These are phyloP conservation scores for Viola odorata DNA, from an alignment of 345 rosid species.

Conservation along the genomic window DNA sequence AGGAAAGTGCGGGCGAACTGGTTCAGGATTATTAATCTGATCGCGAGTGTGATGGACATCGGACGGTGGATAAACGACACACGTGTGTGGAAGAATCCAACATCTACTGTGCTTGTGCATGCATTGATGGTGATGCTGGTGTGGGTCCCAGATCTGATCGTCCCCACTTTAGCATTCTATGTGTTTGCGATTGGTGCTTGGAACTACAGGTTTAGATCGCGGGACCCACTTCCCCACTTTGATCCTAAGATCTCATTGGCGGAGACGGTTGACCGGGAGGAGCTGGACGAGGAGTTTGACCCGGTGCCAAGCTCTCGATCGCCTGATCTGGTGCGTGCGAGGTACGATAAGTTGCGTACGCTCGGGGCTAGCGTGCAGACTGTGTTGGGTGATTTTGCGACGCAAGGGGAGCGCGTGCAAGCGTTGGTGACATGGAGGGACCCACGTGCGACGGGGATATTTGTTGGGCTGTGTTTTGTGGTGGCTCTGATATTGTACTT, in stretches of 20 bases:
- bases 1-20: slow-evolving; percentile 77
- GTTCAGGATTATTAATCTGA: slow-evolving; percentile 59
- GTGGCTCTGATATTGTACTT: slow-evolving; percentile 63
- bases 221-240: slow-evolving; percentile 53
- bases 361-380: slow-evolving; percentile 56
- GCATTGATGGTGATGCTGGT: slow-evolving; percentile 63
- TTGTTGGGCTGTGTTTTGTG: slow-evolving; percentile 59
- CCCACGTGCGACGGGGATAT: slow-evolving; percentile 76
- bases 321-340: slow-evolving; percentile 31
- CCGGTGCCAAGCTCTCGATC: slow-evolving; percentile 43
- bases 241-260: slow-evolving; percentile 70
- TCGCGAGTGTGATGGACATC: slow-evolving; percentile 47
- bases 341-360: slow-evolving; percentile 57
- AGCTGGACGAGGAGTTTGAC: slow-evolving; percentile 80
- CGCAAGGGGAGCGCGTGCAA: slow-evolving; percentile 71
- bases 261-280: slow-evolving; percentile 44
- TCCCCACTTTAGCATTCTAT: slow-evolving; percentile 67
- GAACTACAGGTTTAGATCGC: slow-evolving; percentile 60
- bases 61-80: slow-evolving; percentile 78
- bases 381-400: slow-evolving; percentile 61
- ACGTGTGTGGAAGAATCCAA: slow-evolving; percentile 71
- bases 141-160: slow-evolving; percentile 74
- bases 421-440: slow-evolving; percentile 84
- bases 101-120: slow-evolving; percentile 67
- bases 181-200: slow-evolving; percentile 70